These are phyloP conservation scores for Penicillium longicatenatum DNA, from an alignment of 495 filamentous ascomycete species.

Conservation along the genomic window DNA sequence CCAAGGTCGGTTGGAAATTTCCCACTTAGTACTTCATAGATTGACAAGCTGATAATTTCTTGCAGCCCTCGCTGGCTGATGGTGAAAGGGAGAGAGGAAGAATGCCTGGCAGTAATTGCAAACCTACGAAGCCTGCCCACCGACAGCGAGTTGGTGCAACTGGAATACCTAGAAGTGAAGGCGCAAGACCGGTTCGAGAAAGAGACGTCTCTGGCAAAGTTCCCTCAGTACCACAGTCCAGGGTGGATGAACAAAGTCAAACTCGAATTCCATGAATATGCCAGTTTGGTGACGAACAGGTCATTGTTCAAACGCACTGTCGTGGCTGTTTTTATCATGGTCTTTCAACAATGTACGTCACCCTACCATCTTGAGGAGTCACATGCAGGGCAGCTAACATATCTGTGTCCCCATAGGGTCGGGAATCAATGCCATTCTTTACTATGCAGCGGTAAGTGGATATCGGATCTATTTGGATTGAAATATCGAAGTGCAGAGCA, in stretches of 20 bases:
- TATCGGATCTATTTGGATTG: neutral
- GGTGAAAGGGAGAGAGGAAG: constrained; percentile 75
- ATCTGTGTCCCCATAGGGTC: neutral
- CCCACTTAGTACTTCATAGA: neutral
- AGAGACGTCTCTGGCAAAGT: constrained; percentile 38
- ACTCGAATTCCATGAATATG: neutral
- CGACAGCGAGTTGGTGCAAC: constrained; percentile 61
- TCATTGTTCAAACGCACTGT: neutral
- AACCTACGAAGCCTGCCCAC: constrained; percentile 62
- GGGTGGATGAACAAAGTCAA: neutral
- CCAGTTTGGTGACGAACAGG: neutral
- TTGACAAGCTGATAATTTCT: neutral
- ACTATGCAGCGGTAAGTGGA: neutral
- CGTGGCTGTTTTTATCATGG: neutral
- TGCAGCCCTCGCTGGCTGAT: constrained; percentile 77
- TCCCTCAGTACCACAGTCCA: neutral
- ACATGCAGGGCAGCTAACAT: neutral
- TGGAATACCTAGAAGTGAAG: constrained; percentile 67
- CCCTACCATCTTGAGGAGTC: neutral
- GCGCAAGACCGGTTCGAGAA: constrained; percentile 55
- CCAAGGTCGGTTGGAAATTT: neutral
- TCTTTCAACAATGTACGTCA: neutral
- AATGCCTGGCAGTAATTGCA: constrained; percentile 63
- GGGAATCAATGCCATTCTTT: constrained; percentile 1
- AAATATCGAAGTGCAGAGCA: neutral